Evolutionary conservation across 2,329 filamentous ascomycete species (phyloP), one percentile per base, ranked within the genome.

Genomic region (Talaromyces pinophilus): DNA sequence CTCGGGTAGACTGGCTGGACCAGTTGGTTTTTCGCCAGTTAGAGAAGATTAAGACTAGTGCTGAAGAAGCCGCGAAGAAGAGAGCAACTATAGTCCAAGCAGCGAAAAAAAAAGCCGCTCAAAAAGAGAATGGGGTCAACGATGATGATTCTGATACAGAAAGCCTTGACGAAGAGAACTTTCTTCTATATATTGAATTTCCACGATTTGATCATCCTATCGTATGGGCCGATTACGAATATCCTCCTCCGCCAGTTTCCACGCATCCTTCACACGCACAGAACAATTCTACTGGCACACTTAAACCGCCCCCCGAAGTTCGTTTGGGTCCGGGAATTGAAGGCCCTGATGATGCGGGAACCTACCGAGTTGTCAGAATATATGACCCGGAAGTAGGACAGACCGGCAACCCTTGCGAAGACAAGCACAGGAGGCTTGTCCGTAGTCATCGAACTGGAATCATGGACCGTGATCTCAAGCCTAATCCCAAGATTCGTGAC

Each of bases 121-220:
- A 73, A 19, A 74, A 74, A 15, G 74, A 81, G 8, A 78, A 79
- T 33, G 76, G 78, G 8, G 81, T 85, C 33, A 76, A 76, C 52
- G 69, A 75, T n/a, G 75, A 77, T 42, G 74, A 73, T 1, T 76
- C 79, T 2, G 77, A 78, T n/a, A 35, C 52, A 11, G 75, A 78
- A 10, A 72, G 82, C 6, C 5, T 72, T 2, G 82, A 87, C 48
- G 85, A 88, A 54, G 86, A 87, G 62, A 87, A 88, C 8, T 97
- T 96, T 75, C 88, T 90, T 59, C 86, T 99, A 19, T 93, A 96
- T 73, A 85, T 99, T 59, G 95, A 99, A 73, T 87, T 99, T 59
- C 93, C 93, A 13, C 89, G 93, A 11, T 99, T 97, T 76, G 95
- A 99, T 74, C 96, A 97, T 71, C 92, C 95, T 0, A 88, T 99